Conservation (phyloP, 140 eudicot genomes). For the Erigeron philadelphicus region DNA sequence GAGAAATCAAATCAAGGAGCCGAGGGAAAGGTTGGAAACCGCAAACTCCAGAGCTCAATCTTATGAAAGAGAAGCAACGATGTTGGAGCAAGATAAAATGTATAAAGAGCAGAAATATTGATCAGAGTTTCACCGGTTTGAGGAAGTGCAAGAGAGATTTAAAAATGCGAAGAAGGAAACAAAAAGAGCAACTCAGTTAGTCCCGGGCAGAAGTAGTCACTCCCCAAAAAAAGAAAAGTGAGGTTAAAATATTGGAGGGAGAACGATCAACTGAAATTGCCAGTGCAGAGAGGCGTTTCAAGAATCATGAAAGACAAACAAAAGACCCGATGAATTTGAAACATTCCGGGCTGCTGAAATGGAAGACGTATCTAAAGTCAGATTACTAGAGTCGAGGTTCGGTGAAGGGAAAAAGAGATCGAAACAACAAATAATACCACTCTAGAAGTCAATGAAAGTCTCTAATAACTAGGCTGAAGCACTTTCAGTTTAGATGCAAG, state of each 20-base stretch:
- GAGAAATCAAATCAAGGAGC: constrained; percentile 55
- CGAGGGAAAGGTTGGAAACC: constrained; percentile 51
- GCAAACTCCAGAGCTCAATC: constrained; percentile 67
- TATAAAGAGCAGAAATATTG: constrained; percentile 73
- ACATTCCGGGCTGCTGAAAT: constrained; percentile 49
- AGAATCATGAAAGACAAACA: constrained; percentile 59
- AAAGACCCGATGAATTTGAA: constrained; percentile 48
- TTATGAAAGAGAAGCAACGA: constrained; percentile 63
- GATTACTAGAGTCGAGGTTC: constrained; percentile 51
- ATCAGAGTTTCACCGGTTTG: constrained; percentile 69
- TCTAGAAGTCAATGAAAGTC: constrained; percentile 66
- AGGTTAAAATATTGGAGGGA: constrained; percentile 49
- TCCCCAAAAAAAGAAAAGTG: constrained; percentile 73
- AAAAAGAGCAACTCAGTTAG: constrained; percentile 72
- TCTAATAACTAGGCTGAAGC: constrained; percentile 86
- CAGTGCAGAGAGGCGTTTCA: constrained; percentile 60
- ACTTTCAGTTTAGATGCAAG: constrained; percentile 77
- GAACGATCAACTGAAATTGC: constrained; percentile 70
- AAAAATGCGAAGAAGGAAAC: constrained; percentile 78
- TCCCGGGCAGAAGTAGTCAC: constrained; percentile 81
- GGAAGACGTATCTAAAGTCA: constrained; percentile 66
- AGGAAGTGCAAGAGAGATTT: constrained; percentile 73
- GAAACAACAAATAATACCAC: constrained; percentile 72
- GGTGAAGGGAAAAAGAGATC: constrained; percentile 79
- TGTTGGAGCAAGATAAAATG: constrained; percentile 61